Base-by-base conservation (phyloP, 148 eudicot species). In the Oxyria digyna region DNA sequence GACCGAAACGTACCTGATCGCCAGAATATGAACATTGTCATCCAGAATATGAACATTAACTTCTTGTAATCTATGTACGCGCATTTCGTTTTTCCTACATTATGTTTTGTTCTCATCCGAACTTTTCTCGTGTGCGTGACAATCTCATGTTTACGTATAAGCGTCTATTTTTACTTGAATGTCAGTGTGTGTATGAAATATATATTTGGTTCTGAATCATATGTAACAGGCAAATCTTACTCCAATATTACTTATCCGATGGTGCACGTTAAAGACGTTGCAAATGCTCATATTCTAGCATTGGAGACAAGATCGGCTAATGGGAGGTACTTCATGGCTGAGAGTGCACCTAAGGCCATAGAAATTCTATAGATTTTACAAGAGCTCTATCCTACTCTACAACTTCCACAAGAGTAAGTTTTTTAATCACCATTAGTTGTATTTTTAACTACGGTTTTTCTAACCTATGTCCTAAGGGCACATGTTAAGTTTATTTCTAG, bases 211-310 rank as follows among this genome's bases (percentile, higher is more conserved):
- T 33, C 5, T n/a, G 52, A 4, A n/a, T 46, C n/a, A 46, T 17
- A 46, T 21, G 13, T n/a, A n/a, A 18, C 57, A 49, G 57, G 48
- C 11, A 46, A 69, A 46, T 33, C 40, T 18, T 59, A 38, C 41
- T 9, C 77, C 0, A 40, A 64, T 63, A 70, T 52, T 37, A 23
- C 42, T 3, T 57, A 50, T 29, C 24, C 67, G 50, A 62, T 14
- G 42, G 81, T 84, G 27, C 79, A 84, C 74, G 81, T 84, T 59
- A 81, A 79, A 68, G 87, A 84, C 79, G 81, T 84, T 20, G 85
- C 77, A 3, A 13, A 55, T 45, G 85, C 83, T 33, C 85, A 84
- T 67, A 62, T 84, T 33, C 64, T n/a, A 67, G 87, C 85, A 35
- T 81, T 79, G 62, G 87, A 84, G 69, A 46, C 52, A 33, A 66